Percentiles rank a stretch among this genome's conserved stretches.
These are phyloP conservation scores for Boletus vinaceobasis DNA, from an alignment of 768 basidiomycete genomes.

Conservation along the genomic window DNA sequence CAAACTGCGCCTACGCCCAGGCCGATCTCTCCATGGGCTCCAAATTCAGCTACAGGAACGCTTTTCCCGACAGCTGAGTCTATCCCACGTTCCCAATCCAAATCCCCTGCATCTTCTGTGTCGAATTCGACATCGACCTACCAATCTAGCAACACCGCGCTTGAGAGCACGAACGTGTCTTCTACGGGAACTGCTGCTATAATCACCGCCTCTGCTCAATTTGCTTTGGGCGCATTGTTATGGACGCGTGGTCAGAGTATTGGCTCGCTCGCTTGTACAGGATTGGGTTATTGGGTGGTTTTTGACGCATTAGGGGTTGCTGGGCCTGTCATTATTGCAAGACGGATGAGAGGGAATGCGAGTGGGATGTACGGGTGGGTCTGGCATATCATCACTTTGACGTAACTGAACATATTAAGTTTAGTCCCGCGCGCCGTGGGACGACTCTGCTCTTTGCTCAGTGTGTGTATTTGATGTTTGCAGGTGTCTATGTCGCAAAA, in stretches of 20 bases:
- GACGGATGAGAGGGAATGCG: conserved; percentile 33
- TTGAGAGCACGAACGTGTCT: conserved; percentile 12
- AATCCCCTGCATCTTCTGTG: conserved; percentile 17
- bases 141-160: not conserved
- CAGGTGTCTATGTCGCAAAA: conserved; percentile 93
- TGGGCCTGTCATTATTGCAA: conserved; percentile 36
- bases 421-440: conserved; percentile 62
- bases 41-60: conserved; percentile 37
- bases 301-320: conserved; percentile 86
- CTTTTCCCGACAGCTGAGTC: conserved; percentile 7
- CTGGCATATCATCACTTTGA: conserved; percentile 25
- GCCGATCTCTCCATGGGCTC: conserved; percentile 67
- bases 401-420: not conserved
- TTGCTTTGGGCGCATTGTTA: conserved; percentile 64
- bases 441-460: conserved; percentile 83
- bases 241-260: conserved; percentile 91
- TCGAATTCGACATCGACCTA: conserved; percentile 9
- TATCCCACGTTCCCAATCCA: conserved; percentile 22
- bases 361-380: conserved; percentile 61
- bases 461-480: conserved; percentile 90
- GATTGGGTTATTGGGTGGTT: conserved; percentile 93
- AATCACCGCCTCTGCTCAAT: conserved; percentile 40
- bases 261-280: conserved; percentile 84
- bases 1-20: conserved; percentile 58
- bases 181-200: conserved; percentile 22